These are phyloP conservation scores for Apophysomyces variabilis DNA, from an alignment of 371 early-diverging fungal genomes.

Conservation along the genomic window DNA sequence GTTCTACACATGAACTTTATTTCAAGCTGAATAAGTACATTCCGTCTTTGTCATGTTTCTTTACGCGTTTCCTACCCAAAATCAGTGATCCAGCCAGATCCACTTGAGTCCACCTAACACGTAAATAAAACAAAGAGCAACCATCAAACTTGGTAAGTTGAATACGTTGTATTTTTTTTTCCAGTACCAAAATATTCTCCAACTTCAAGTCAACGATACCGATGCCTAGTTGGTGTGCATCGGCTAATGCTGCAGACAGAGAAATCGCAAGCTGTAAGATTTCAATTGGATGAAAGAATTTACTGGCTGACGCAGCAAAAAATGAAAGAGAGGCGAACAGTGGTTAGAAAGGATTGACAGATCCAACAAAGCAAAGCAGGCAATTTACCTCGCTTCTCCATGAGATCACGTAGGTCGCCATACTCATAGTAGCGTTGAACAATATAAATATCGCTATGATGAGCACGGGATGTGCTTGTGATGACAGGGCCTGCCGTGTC, in stretches of 20 bases:
- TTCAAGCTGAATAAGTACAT: background rate
- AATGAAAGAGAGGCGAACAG: background rate
- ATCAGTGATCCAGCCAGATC: slow-evolving; percentile 43
- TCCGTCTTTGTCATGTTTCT: background rate
- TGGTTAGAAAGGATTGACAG: no score
- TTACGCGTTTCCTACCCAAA: slow-evolving; percentile 31
- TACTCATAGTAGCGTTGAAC: slow-evolving; percentile 34
- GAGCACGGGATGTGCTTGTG: background rate
- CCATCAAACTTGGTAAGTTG: no score
- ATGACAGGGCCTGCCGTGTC: background rate
- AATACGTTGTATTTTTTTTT: background rate
- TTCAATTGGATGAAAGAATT: slow-evolving; percentile 27
- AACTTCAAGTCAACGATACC: slow-evolving; percentile 47
- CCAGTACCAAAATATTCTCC: slow-evolving; percentile 36
- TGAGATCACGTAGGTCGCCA: slow-evolving; percentile 36
- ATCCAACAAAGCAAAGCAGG: no score
- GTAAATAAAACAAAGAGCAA: background rate
- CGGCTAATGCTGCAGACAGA: slow-evolving; percentile 36
- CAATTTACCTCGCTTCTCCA: slow-evolving; percentile 17
- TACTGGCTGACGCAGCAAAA: slow-evolving; percentile 4
- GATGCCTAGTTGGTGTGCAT: slow-evolving; percentile 34
- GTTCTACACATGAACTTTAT: slow-evolving; percentile 35
- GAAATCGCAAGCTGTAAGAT: slow-evolving; percentile 34
- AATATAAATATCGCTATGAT: slow-evolving; percentile 20
- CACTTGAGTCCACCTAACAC: slow-evolving; percentile 29